phyloP scores from a whole-genome alignment of 768 basidiomycete genomes.

The Xerocomus spinulosus region DNA sequence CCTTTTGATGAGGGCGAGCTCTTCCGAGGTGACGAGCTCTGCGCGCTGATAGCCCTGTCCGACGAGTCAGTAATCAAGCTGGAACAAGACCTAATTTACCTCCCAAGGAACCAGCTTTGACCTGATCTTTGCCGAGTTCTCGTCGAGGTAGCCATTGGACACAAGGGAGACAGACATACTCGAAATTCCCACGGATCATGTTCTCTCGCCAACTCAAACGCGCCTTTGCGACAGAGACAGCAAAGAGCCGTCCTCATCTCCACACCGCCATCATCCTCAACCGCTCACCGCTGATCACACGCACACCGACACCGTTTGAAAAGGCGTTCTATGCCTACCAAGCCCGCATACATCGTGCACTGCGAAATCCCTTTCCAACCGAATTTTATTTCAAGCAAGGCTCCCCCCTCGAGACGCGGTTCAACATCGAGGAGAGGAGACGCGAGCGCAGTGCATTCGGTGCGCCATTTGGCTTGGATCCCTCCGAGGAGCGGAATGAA shows the following conservation, averaged over 20 bases:
- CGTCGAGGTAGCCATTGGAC: slow-evolving; percentile 80
- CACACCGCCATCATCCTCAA: slow-evolving; percentile 70
- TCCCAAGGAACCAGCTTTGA: slow-evolving; percentile 96
- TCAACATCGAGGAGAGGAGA: slow-evolving; percentile 67
- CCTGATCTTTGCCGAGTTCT: slow-evolving; percentile 81
- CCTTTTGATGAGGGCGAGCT: slow-evolving; percentile 83
- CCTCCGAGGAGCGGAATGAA: slow-evolving; percentile 38
- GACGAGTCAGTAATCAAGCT: slow-evolving; percentile 9
- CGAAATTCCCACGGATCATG: slow-evolving; percentile 35
- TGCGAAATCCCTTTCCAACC: slow-evolving; percentile 83
- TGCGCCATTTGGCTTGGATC: slow-evolving; percentile 45
- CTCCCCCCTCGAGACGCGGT: slow-evolving; percentile 76
- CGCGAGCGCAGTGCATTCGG: slow-evolving; percentile 77
- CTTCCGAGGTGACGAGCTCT: slow-evolving; percentile 81
- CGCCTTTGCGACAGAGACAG: slow-evolving; percentile 41
- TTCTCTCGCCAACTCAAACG: slow-evolving; percentile 24
- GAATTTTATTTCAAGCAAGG: slow-evolving; percentile 95
- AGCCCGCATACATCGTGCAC: slow-evolving; percentile 72
- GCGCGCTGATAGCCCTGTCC: slow-evolving; percentile 91
- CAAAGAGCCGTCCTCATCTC: slow-evolving; percentile 34
- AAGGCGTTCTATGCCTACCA: slow-evolving; percentile 81
- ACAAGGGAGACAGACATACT: slow-evolving; percentile 75
- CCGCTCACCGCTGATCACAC: slow-evolving; percentile 71
- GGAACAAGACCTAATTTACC: slow-evolving; percentile 40
- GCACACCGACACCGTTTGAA: slow-evolving; percentile 70